phyloP scores from a whole-genome alignment of 1,139 yeast species.

The Candida smagusa region DNA sequence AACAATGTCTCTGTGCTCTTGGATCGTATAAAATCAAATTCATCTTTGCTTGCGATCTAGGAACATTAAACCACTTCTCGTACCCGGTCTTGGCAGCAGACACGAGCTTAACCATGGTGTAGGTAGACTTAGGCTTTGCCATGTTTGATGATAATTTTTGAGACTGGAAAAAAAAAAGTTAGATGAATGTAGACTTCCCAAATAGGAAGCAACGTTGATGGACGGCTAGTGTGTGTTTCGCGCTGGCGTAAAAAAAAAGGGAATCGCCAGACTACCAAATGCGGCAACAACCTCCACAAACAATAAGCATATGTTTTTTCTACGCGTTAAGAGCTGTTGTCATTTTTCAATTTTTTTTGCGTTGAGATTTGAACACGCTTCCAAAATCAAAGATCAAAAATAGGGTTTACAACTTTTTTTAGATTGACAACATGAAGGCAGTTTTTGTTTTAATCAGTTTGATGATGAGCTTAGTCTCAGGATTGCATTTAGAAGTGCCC shows the following conservation, averaged over 20 bases:
- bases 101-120: slow-evolving; percentile 44
- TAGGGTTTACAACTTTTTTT: slow-evolving; percentile 1
- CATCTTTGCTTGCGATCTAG: slow-evolving; percentile 76
- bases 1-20: slow-evolving; percentile 63
- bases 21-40: slow-evolving; percentile 92
- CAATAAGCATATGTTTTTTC: background rate
- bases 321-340: no score
- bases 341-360: background rate
- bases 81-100: slow-evolving; percentile 81
- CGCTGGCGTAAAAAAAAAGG: no score
- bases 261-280: slow-evolving; percentile 14
- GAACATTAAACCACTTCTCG: slow-evolving; percentile 74
- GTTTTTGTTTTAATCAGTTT: slow-evolving; percentile 10
- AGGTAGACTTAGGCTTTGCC: slow-evolving; percentile 45
- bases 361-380: slow-evolving; percentile 11
- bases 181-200: slow-evolving; percentile 5
- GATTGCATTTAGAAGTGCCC: slow-evolving; percentile 40
- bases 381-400: slow-evolving; percentile 7
- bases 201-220: slow-evolving; percentile 2
- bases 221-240: no score
- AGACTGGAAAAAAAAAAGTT: slow-evolving; percentile 1
- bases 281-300: slow-evolving; percentile 8
- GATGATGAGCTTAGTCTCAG: slow-evolving; percentile 21
- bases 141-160: slow-evolving; percentile 15
- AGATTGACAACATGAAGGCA: slow-evolving; percentile 9